Evolutionary conservation across 2,329 filamentous ascomycete genomes (phyloP).

Genomic region (Clonostachys rosea): DNA sequence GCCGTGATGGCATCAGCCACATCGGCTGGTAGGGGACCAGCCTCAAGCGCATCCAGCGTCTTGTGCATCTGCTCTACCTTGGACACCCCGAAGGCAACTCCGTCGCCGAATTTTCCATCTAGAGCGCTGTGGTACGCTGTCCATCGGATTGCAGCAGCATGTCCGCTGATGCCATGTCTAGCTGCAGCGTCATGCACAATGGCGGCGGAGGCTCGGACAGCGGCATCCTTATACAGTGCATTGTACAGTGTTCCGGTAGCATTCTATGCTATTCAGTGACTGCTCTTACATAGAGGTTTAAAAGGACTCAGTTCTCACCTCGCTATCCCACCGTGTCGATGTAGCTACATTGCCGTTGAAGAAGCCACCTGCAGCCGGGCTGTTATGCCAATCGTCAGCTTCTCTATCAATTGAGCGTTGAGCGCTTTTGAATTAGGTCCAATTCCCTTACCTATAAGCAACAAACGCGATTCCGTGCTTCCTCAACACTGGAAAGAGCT

Average conservation of each 20-base stretch:
- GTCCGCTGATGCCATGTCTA: conserved; percentile 26
- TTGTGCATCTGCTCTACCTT: conserved; percentile 24
- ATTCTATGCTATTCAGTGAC: background rate
- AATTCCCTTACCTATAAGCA: conserved; percentile 22
- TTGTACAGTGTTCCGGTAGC: conserved; percentile 14
- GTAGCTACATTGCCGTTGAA: conserved; percentile 15
- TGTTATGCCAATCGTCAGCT: background rate
- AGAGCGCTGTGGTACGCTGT: conserved; percentile 26
- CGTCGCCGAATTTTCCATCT: conserved; percentile 20
- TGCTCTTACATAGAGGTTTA: background rate
- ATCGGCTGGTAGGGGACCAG: conserved; percentile 31
- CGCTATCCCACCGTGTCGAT: conserved; percentile 10
- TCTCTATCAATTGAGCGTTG: background rate
- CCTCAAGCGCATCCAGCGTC: conserved; percentile 25
- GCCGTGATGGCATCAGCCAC: conserved; percentile 15
- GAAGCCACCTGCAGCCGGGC: conserved; percentile 5
- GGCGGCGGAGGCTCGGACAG: conserved; percentile 16
- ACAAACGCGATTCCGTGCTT: conserved; percentile 35
- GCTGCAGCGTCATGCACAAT: conserved; percentile 14
- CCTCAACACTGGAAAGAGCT: conserved; percentile 34
- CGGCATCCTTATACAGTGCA: conserved; percentile 15
- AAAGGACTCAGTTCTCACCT: conserved; percentile 12
- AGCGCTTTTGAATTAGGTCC: background rate
- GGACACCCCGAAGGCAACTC: conserved; percentile 25
- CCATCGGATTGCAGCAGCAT: conserved; percentile 36